Percentiles rank a stretch among this genome's conserved stretches.
Conservation (phyloP, 2,329 filamentous ascomycete species). For the Dactylonectria macrodidyma region DNA sequence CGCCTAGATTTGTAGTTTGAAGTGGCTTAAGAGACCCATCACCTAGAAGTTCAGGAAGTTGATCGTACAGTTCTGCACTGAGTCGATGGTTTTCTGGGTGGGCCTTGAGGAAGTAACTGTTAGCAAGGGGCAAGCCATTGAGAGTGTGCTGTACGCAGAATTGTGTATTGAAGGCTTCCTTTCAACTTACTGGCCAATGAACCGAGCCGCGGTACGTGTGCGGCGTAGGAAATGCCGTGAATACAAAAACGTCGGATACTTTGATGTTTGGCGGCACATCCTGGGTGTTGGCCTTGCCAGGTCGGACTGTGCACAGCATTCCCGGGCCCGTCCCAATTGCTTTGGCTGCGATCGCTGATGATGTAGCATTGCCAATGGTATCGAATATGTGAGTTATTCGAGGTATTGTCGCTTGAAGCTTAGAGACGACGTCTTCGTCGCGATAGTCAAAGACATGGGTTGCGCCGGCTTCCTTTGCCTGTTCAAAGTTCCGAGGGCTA, state of each 20-base stretch:
- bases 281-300: conserved; percentile 57
- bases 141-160: not conserved
- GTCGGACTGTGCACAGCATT: conserved; percentile 58
- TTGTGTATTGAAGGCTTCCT: not conserved
- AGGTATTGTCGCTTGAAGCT: conserved; percentile 51
- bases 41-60: not conserved
- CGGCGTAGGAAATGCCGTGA: conserved; percentile 59
- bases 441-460: conserved; percentile 58
- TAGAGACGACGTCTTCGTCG: conserved; percentile 51
- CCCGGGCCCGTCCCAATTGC: conserved; percentile 44
- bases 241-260: conserved; percentile 61
- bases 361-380: conserved; percentile 56
- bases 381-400: conserved; percentile 57
- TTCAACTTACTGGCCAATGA: conserved; percentile 56
- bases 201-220: conserved; percentile 52
- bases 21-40: conserved; percentile 8
- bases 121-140: not conserved
- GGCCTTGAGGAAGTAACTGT: conserved; percentile 9
- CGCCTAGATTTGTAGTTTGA: conserved; percentile 3
- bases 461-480: conserved; percentile 51
- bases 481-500: conserved; percentile 50
- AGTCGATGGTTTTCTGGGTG: conserved; percentile 34
- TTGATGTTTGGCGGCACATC: conserved; percentile 49
- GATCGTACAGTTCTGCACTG: conserved; percentile 20
- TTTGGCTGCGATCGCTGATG: conserved; percentile 51